These are phyloP conservation scores for Blastobotrys peoriensis DNA, from an alignment of 805 yeast genomes.

Conservation along the genomic window DNA sequence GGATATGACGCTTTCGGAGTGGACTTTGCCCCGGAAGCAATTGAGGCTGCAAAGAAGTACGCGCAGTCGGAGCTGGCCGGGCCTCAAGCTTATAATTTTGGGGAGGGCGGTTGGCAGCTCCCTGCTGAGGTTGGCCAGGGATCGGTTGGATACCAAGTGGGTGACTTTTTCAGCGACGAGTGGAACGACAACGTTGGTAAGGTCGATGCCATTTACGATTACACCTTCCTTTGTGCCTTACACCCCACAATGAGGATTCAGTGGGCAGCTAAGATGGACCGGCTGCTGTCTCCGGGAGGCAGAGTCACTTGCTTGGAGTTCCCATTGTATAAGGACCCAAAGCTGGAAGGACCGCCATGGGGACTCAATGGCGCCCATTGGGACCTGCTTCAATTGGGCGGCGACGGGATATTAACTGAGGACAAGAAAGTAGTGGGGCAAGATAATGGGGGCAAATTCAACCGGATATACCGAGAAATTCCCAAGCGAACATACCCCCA, in stretches of 20 bases:
- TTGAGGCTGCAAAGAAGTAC: constrained; percentile 3
- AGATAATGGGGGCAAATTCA: constrained; percentile 1
- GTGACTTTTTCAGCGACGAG: background rate
- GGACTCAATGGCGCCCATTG: constrained; percentile 5
- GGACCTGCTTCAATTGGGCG: constrained; percentile 1
- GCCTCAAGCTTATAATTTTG: constrained; percentile 1
- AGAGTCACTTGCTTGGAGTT: constrained; percentile 1
- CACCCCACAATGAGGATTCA: constrained; percentile 2
- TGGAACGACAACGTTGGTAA: background rate
- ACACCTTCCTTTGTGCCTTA: constrained; percentile 3
- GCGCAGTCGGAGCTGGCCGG: background rate
- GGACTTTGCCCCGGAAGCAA: constrained; percentile 1
- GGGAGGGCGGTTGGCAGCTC: background rate
- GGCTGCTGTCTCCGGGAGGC: background rate
- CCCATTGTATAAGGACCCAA: constrained; percentile 3
- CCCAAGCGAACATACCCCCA: background rate
- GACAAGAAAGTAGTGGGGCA: background rate
- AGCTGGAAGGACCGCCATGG: constrained; percentile 3
- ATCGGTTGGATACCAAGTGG: background rate
- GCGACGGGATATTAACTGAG: constrained; percentile 1
- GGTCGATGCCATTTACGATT: constrained; percentile 2
- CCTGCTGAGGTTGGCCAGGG: background rate
- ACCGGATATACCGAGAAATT: background rate
- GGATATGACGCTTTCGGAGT: constrained; percentile 3
- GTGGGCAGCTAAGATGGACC: background rate